Evolutionary conservation across 2,329 filamentous ascomycete genomes (phyloP).

Genomic region (Teratosphaeria gauchensis): DNA sequence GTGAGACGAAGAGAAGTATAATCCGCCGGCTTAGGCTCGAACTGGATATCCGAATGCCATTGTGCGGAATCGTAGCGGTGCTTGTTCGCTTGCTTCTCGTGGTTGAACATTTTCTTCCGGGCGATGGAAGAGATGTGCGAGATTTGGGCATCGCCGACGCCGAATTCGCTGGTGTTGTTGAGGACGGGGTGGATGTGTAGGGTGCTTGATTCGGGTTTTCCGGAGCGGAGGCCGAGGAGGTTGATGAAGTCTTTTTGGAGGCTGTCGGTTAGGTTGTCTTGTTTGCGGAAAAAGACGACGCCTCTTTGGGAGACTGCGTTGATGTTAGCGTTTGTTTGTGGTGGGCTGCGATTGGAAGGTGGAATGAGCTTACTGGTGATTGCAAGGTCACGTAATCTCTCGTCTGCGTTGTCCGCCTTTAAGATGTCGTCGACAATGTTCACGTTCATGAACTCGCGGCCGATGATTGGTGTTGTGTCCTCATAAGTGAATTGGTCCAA

Average conservation of each 20-base stretch:
- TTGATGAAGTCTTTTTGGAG: slow-evolving; percentile 55
- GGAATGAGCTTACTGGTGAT: slow-evolving; percentile 46
- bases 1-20: slow-evolving; percentile 30
- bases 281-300: slow-evolving; percentile 61
- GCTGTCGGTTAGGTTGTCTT: slow-evolving; percentile 51
- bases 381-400: slow-evolving; percentile 30
- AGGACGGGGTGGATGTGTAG: slow-evolving; percentile 53
- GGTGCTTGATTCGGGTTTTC: slow-evolving; percentile 47
- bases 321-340: not conserved
- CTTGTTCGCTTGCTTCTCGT: slow-evolving; percentile 1
- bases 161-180: slow-evolving; percentile 35
- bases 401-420: slow-evolving; percentile 28
- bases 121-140: slow-evolving; percentile 31
- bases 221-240: slow-evolving; percentile 49
- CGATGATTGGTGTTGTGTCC: slow-evolving; percentile 44
- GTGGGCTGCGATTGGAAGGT: not conserved
- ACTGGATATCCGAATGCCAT: slow-evolving; percentile 44
- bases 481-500: slow-evolving; percentile 34
- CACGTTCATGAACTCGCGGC: slow-evolving; percentile 35
- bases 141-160: slow-evolving; percentile 29
- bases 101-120: slow-evolving; percentile 20
- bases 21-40: slow-evolving; percentile 33
- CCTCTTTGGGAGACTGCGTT: slow-evolving; percentile 54
- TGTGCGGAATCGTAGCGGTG: slow-evolving; percentile 10
- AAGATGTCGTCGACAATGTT: slow-evolving; percentile 26